phyloP scores from a whole-genome alignment of 1,284 basidiomycete species.

The Ganoderma multipileum region DNA sequence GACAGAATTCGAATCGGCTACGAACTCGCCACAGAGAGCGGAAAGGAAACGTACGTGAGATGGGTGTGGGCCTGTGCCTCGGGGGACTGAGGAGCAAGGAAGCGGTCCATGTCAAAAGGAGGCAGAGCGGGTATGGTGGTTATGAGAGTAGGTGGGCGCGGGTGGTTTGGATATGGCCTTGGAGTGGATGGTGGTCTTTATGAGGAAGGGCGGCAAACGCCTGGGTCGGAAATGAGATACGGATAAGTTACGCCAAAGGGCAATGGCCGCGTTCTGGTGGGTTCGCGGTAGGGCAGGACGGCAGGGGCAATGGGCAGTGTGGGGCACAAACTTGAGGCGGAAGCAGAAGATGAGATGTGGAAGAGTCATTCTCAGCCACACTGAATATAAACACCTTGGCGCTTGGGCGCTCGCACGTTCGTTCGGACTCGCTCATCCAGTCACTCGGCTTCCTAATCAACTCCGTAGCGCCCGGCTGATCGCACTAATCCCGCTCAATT shows the following conservation, averaged over 20 bases:
- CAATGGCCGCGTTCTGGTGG: neutral
- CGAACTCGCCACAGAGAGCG: conserved; percentile 4
- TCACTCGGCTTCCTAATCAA: conserved; percentile 23
- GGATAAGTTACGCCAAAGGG: conserved; percentile 27
- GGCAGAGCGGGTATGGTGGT: conserved; percentile 7
- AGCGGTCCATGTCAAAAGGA: conserved; percentile 61
- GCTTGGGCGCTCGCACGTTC: conserved; percentile 35
- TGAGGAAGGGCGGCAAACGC: conserved; percentile 12
- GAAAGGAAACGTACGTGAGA: conserved; percentile 59
- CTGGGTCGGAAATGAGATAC: conserved; percentile 21
- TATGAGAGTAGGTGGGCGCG: conserved; percentile 10
- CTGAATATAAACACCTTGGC: conserved; percentile 29
- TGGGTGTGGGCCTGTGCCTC: conserved; percentile 76
- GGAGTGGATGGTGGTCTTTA: conserved; percentile 22
- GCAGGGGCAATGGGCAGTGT: conserved; percentile 15
- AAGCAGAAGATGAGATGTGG: conserved; percentile 16
- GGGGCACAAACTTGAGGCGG: conserved; percentile 34
- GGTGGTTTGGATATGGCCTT: conserved; percentile 3
- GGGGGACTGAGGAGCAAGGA: conserved; percentile 73
- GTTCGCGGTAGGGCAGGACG: conserved; percentile 7
- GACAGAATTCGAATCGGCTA: conserved; percentile 2
- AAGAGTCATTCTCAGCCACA: conserved; percentile 31
- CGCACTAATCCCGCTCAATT: conserved; percentile 16
- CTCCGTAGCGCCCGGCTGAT: conserved; percentile 17
- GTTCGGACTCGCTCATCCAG: conserved; percentile 27